Percentiles rank a stretch among this genome's conserved stretches.
These are phyloP conservation scores for Creolimax fragrantissima DNA, from an alignment of 78 protist genomes.

Conservation along the genomic window DNA sequence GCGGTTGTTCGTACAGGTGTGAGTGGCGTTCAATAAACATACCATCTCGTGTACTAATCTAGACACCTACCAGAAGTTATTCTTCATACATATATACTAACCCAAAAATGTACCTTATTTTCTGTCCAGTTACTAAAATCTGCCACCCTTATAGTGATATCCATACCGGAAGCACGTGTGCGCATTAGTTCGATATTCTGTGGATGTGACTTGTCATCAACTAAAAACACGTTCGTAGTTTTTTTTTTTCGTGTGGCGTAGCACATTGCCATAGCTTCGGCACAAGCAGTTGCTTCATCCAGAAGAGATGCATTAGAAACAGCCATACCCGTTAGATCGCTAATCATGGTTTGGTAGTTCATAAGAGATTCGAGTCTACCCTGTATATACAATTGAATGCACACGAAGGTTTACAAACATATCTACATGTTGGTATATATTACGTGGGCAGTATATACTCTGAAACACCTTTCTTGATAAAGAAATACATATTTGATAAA, in stretches of 20 bases:
- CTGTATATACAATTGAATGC: too few species aligned
- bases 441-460: not conserved
- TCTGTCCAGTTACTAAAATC: slow-evolving; percentile 19
- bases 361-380: slow-evolving; percentile 91
- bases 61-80: too few species aligned
- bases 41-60: too few species aligned
- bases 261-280: slow-evolving; percentile 88
- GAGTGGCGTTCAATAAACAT: too few species aligned
- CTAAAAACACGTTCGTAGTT: slow-evolving; percentile 37
- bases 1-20: not conserved
- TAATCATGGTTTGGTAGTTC: slow-evolving; percentile 89
- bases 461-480: not conserved
- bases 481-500: too few species aligned
- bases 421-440: not conserved
- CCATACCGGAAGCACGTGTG: slow-evolving; percentile 73
- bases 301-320: slow-evolving; percentile 89
- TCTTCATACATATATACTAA: too few species aligned
- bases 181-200: slow-evolving; percentile 72
- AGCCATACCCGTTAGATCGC: slow-evolving; percentile 79
- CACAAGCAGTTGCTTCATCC: slow-evolving; percentile 90
- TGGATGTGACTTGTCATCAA: slow-evolving; percentile 61
- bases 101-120: not conserved
- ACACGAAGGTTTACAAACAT: not conserved
- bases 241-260: not conserved
- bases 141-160: slow-evolving; percentile 42